Evolutionary conservation across 169 alveolate species (phyloP).

Genomic region (Eimeria zaria): DNA sequence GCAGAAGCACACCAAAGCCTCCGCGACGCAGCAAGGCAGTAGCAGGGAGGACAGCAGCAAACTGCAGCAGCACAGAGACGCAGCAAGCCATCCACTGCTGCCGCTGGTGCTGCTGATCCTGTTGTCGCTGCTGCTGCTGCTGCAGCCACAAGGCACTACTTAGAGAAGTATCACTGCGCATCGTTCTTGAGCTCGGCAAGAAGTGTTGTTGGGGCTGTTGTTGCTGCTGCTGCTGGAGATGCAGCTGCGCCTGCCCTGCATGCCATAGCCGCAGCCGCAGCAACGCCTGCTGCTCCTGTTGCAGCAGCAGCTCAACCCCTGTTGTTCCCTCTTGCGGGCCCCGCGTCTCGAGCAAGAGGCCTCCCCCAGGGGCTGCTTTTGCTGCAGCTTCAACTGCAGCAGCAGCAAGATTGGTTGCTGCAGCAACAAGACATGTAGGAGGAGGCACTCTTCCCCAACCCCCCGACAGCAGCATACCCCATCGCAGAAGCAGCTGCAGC

Average conservation of each 20-base stretch:
- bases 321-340: constrained; percentile 12
- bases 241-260: constrained; percentile 1
- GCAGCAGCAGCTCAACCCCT: constrained; percentile 54
- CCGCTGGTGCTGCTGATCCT: constrained; percentile 38
- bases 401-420: constrained; percentile 46
- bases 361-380: constrained; percentile 1
- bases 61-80: constrained; percentile 33
- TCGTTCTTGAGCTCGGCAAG: constrained; percentile 32
- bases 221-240: constrained; percentile 25
- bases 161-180: background rate
- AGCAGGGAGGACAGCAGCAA: constrained; percentile 14
- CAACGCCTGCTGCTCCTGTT: constrained; percentile 50
- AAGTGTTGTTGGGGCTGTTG: constrained; percentile 37
- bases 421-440: constrained; percentile 43
- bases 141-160: constrained; percentile 2
- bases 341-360: constrained; percentile 9
- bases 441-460: constrained; percentile 32
- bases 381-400: constrained; percentile 36
- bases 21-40: constrained; percentile 33
- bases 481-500: constrained; percentile 34
- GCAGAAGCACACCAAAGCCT: constrained; percentile 10
- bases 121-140: constrained; percentile 59
- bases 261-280: constrained; percentile 45
- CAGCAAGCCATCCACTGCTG: constrained; percentile 66
- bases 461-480: constrained; percentile 33